Base-by-base conservation (phyloP, 179 eudicot genomes). In the Camellia oleifera region DNA sequence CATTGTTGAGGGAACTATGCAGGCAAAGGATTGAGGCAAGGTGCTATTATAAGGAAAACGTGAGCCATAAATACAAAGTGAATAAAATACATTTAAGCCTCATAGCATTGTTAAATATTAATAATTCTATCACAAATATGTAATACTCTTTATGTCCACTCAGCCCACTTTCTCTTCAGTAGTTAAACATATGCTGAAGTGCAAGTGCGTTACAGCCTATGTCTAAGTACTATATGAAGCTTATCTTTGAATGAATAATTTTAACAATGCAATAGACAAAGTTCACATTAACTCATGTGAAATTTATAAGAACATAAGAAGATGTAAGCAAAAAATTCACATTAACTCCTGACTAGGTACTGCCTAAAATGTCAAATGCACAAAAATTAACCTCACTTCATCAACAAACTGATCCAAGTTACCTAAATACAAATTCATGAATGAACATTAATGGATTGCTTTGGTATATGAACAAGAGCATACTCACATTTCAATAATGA, bases 401-500 rank as follows among this genome's bases (percentile, higher is more conserved):
- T 13, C 58, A 71, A n/a, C n/a, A 48, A 48, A 18, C 26, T 66
- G 72, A 26, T 50, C 72, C 50, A 63, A 54, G 10, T 52, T 40
- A 3, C 32, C 26, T 3, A 40, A 15, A 58, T 26, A 17, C 23
- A 57, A 66, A 32, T 66, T 53, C 9, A 67, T 53, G 46, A 52
- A 77, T 67, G 48, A 66, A 17, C 46, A 73, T n/a, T 4, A 14
- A 62, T 8, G 9, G 15, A 7, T 42, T 11, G 48, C 17, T 62
- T 10, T 13, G 20, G 45, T 53, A 15, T n/a, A 46, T 3, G 69
- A 81, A 74, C 45, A 50, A 77, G 52, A 26, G 61, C 11, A 74
- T 60, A 90, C 99, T 89, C 86, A 94, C 99, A 65, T 50, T 18
- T 96, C 89, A 77, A 91, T 84, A 48, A 96, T 63, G 66, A 84